Evolutionary conservation across 129 eudicot species (phyloP), one percentile per base, ranked within the genome.

Genomic region (Sambucus nigra): DNA sequence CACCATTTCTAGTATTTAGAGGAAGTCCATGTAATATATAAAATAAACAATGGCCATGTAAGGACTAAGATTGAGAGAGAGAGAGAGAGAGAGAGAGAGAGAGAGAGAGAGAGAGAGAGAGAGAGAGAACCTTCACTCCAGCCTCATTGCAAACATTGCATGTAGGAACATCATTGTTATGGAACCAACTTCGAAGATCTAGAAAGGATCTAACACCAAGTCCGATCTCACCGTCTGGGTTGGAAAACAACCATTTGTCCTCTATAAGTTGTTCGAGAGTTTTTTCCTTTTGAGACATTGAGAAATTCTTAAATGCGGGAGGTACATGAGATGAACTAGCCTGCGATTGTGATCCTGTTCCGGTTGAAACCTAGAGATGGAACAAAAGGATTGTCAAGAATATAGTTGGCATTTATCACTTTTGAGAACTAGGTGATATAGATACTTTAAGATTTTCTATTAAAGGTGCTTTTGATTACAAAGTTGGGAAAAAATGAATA

Each of bases 171-270:
- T 80, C 94, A 51, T 77, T 86, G 39, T 59, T 72, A 51, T 73
- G 89, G 59, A 92, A 92, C 96, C 99, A 92, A 64, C 99, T 82
- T 47, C 99, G 75, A 26, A 86, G 89, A 73, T 92, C 99, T 42
- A 92, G 71, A 55, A 92, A 86, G 44, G 99, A 92, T 70, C 99
- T 77, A 32, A 86, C 75, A 59, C 99, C 95, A 42, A 92, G 81
- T 41, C 96, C 96, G 33, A 92, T 57, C 17, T 64, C 64, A 55
- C 79, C 94, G 62, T 76, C 87, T 48, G 71, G 32, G 14, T 69
- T 74, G 24, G 55, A 45, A 62, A 76, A 92, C 50, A 92, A 65
- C 99, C 99, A 92, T 51, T 83, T 69, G 74, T 92, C 99, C 69
- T 60, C 48, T 13, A 80, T 69, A 41, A 92, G 64, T 57, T 86